Percentiles rank a stretch among this genome's conserved stretches.
These are phyloP conservation scores for Tulasnella sp. DNA, from an alignment of 768 basidiomycete genomes.

Conservation along the genomic window DNA sequence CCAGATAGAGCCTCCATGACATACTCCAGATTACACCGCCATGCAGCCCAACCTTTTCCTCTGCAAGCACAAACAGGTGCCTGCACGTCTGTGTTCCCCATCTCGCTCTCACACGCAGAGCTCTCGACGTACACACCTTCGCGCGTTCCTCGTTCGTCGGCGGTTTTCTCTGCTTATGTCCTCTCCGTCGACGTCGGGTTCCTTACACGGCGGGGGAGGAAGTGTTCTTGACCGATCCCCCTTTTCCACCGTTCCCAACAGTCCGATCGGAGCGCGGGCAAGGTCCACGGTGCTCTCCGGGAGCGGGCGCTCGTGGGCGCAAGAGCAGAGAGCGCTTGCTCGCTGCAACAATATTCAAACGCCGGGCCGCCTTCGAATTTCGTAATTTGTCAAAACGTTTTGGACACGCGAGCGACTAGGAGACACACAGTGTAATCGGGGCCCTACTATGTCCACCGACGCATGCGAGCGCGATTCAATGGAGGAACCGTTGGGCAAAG, in stretches of 20 bases:
- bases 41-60: no score
- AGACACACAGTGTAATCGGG: background rate
- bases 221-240: background rate
- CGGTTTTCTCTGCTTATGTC: background rate
- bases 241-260: background rate
- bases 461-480: background rate
- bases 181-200: constrained; percentile 6
- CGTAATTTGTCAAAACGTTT: background rate
- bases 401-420: background rate
- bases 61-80: no score
- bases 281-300: background rate
- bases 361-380: background rate
- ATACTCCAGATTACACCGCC: background rate
- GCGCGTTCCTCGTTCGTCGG: background rate
- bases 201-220: background rate
- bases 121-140: background rate
- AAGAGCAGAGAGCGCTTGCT: background rate
- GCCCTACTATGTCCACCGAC: background rate
- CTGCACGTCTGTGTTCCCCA: background rate
- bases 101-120: background rate
- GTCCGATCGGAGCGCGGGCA: constrained; percentile 1
- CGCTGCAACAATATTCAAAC: background rate
- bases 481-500: background rate
- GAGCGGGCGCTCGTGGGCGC: background rate
- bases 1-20: constrained; percentile 7